Base-by-base conservation (phyloP, 1,284 basidiomycete genomes). In the Megacollybia platyphylla region DNA sequence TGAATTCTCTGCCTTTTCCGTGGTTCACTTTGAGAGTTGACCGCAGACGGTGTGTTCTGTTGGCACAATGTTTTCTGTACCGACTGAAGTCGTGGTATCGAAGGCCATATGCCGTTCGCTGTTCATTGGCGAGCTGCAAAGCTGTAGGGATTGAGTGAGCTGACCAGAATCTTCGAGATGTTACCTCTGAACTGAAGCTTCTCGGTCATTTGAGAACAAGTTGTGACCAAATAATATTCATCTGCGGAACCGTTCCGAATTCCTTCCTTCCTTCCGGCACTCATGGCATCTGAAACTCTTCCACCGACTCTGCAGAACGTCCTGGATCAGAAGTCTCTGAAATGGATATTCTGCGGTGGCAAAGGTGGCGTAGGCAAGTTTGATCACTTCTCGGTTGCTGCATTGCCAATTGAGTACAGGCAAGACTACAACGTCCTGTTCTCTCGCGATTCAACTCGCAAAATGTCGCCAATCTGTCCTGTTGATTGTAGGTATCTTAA, bases 331-430 rank as follows among this genome's bases (percentile, higher is more conserved):
- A 81, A 76, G 53, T 79, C 81, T 28, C 64, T 93, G 49, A 93
- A 92, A 60, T 94, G 90, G 90, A 94, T 94, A 59, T 94, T 94
- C 60, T 94, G 90, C 57, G 90, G 90, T 78, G 89, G 89, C 46
- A 94, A 93, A 73, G 89, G 89, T 60, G 89, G 89, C 68, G 89
- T 94, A 52, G 89, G 88, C 84, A 61, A 64, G 87, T 66, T 41
- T 18, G 38, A 44, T 24, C 41, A 40, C 42, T 32, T 17, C 36
- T 15, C 27, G 28, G 36, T 28, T 24, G n/a, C 38, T 32, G 27
- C 36, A 38, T 20, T 44, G 41, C 42, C 46, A 15, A 42, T 28
- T 39, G 42, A 41, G 30, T 42, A 41, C 56, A 87, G 90, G 91
- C 43, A 96, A 96, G 71, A 97, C 92, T 0, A 96, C 92, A 0